phyloP scores from a whole-genome alignment of 306 rosid genomes.

The Pterocarpus macrocarpus region DNA sequence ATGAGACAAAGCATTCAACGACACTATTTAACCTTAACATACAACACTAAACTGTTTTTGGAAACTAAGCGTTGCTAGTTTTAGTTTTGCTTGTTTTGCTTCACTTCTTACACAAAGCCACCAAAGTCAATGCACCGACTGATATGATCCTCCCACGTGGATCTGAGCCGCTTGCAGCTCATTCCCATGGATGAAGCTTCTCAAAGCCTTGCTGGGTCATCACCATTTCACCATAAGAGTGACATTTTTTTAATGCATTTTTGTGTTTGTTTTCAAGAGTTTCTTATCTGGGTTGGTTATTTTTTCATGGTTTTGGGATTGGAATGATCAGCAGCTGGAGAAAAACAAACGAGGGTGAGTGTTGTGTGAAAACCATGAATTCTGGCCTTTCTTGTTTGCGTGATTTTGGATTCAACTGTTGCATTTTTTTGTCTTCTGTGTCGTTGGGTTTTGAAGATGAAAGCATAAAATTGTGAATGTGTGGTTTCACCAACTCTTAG shows the following conservation, averaged over 20 bases:
- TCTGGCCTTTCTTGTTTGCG: not conserved
- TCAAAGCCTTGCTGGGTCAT: conserved; percentile 38
- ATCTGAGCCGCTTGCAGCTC: conserved; percentile 60
- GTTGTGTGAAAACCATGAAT: conserved; percentile 33
- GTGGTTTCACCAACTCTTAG: conserved; percentile 27
- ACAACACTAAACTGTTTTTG: conserved; percentile 33
- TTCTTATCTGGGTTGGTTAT: conserved; percentile 34
- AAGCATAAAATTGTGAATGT: conserved; percentile 9
- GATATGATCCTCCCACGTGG: conserved; percentile 46
- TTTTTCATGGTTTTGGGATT: conserved; percentile 37
- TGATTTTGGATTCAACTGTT: conserved; percentile 22
- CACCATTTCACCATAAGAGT: conserved; percentile 17
- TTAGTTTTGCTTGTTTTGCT: not conserved
- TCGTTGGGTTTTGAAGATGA: conserved; percentile 35
- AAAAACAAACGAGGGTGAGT: conserved; percentile 44
- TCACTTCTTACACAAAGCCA: conserved; percentile 30
- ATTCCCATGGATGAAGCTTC: conserved; percentile 42
- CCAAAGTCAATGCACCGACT: conserved; percentile 68
- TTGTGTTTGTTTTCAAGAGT: conserved; percentile 6
- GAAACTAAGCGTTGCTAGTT: conserved; percentile 42
- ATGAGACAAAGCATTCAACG: conserved; percentile 31
- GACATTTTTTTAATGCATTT: conserved; percentile 1
- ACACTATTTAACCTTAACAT: not conserved
- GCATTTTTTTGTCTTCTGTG: conserved; percentile 39
- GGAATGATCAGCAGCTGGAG: conserved; percentile 4